Evolutionary conservation across 2,329 filamentous ascomycete genomes (phyloP), one percentile per base, ranked within the genome.

Genomic region (Mycocentrospora acerina): DNA sequence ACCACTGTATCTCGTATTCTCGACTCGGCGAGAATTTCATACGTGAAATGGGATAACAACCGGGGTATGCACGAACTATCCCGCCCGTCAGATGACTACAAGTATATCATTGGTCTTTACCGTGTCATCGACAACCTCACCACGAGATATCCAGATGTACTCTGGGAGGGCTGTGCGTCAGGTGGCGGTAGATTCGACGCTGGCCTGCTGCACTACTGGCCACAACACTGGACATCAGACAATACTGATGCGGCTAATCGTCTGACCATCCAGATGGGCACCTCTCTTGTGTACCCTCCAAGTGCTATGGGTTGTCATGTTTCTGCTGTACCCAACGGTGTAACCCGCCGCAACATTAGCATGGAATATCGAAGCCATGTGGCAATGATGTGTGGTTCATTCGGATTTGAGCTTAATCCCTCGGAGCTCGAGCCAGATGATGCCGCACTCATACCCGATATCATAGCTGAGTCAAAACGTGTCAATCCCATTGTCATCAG

Each of bases 21-120:
- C 13, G 68, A 76, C 29, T 74, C 68, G 1, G 73, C 75, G 0
- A 67, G 76, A 16, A 76, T 85, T 31, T 64, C 66, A 8, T 85
- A 85, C 44, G 74, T 85, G 44, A 85, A 85, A 49, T 85, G 81
- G 82, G 82, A 85, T 48, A 82, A 83, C 60, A 85, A 85, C 62
- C 70, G 82, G 4, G 81, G 75, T 1, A 80, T 83, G 29, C 79
- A 84, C 53, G 81, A 85, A 59, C 73, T 72, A 30, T 66, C 79
- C 0, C 71, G 70, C 0, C 79, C 81, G 0, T 69, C 72, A 1
- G 74, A 72, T 6, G 67, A 76, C 48, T 80, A 85, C 55, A 64
- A 69, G 2, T 84, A 85, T 59, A 83, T 85, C 52, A 67, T 85
- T 0, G 82, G 82, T 4, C 60, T 85, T 35, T 85, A 85, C 58